A percentile compares a stretch with the other conserved stretches of the same genome.
Conservation (phyloP, 768 basidiomycete species). For the Vararia minispora region DNA sequence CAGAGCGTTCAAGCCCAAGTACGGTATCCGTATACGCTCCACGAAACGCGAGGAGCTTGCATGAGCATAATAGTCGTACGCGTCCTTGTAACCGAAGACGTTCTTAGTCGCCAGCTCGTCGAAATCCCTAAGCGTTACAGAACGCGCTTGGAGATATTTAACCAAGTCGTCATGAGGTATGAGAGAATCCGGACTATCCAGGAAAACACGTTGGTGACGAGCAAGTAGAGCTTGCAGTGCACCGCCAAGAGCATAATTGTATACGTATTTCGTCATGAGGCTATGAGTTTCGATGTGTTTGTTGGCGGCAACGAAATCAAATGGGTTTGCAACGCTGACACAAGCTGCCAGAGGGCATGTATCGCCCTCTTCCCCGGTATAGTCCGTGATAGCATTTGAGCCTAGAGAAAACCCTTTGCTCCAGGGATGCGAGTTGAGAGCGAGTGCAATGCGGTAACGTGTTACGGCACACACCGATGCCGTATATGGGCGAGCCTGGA, state of each 20-base stretch:
- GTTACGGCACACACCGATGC: constrained; percentile 12
- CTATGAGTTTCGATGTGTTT: constrained; percentile 10
- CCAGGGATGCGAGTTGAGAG: too few species aligned
- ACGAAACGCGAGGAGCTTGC: constrained; percentile 11
- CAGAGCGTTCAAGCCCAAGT: constrained; percentile 13
- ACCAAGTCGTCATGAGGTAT: constrained; percentile 2
- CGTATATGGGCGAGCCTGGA: constrained; percentile 13
- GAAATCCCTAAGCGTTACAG: constrained; percentile 10
- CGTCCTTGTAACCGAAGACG: constrained; percentile 13
- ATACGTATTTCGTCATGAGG: constrained; percentile 9
- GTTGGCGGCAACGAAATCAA: constrained; percentile 14
- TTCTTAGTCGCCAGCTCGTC: constrained; percentile 10
- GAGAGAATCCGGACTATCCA: constrained; percentile 1
- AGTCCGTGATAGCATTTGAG: constrained; percentile 16
- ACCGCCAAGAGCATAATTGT: constrained; percentile 15
- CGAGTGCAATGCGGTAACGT: too few species aligned
- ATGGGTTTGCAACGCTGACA: constrained; percentile 16
- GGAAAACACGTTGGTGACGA: constrained; percentile 11
- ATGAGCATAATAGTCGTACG: constrained; percentile 12
- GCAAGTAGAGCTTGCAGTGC: constrained; percentile 13
- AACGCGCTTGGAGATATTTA: constrained; percentile 4
- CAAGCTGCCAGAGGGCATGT: constrained; percentile 13
- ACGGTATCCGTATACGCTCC: constrained; percentile 11
- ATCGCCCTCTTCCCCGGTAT: constrained; percentile 17
- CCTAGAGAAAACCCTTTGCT: constrained; percentile 17